Percentiles rank a stretch among this genome's conserved stretches.
Evolutionary conservation across 768 basidiomycete species (phyloP).

Genomic region (Lactifluus hygrophoroides): DNA sequence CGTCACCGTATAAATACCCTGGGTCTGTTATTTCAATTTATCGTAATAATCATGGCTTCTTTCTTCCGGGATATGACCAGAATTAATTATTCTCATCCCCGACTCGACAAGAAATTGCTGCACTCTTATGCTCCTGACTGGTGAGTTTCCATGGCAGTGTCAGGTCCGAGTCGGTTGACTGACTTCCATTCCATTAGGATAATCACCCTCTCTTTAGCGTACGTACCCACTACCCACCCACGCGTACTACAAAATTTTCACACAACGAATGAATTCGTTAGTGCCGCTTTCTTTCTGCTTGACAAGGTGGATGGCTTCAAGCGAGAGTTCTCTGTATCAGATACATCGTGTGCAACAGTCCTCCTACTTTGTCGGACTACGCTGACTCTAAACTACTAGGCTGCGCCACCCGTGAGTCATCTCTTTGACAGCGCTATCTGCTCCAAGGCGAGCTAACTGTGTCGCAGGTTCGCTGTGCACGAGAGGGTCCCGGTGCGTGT

Average conservation of each 20-base stretch:
- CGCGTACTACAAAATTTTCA: not conserved
- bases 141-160: conserved; percentile 33
- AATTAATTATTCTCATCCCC: not conserved
- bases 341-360: conserved; percentile 52
- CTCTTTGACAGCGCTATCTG: not conserved
- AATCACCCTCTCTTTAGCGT: conserved; percentile 61
- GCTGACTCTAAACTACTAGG: conserved; percentile 20
- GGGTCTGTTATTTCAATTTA: too few relatives aligned
- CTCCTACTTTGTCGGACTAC: conserved; percentile 18
- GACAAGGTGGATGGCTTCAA: conserved; percentile 64
- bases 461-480: conserved; percentile 51
- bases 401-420: conserved; percentile 32
- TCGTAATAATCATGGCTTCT: not conserved
- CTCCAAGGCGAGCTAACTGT: not conserved
- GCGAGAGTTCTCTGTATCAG: conserved; percentile 68
- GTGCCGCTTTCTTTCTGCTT: conserved; percentile 54
- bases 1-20: too few relatives aligned
- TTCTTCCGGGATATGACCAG: not conserved
- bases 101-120: conserved; percentile 31
- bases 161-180: not conserved
- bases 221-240: conserved; percentile 28
- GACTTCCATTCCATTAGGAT: conserved; percentile 37
- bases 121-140: conserved; percentile 71
- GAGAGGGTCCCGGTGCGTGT: conserved; percentile 67
- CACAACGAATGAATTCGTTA: conserved; percentile 23